Base-by-base conservation (phyloP, 1,284 basidiomycete species). In the Chiua sp. region DNA sequence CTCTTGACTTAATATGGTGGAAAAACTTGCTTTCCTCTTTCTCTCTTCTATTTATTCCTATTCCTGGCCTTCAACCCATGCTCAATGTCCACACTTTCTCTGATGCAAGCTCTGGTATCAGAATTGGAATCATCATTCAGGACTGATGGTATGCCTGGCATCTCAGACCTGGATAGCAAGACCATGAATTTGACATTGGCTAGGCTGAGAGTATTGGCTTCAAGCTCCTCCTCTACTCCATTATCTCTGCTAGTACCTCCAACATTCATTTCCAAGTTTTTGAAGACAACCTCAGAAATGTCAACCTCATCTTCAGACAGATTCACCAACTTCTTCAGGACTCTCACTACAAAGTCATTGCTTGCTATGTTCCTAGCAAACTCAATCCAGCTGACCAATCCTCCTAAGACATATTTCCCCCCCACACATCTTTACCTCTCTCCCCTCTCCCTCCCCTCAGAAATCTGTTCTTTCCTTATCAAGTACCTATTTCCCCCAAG, bases 271-370 rank as follows among this genome's bases (percentile, higher is more conserved):
- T 32, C 32, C 5, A 32, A 7, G 58, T 77, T 37, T 75, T 63
- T 55, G 71, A 79, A 0, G 75, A 80, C 67, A 82, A 80, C 68
- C n/a, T n/a, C n/a, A n/a, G n/a, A n/a, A n/a, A n/a, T n/a, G n/a
- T n/a, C n/a, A n/a, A n/a, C n/a, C n/a, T n/a, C n/a, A n/a, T n/a
- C n/a, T n/a, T n/a, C n/a, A n/a, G n/a, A n/a, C n/a, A n/a, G n/a
- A n/a, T n/a, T n/a, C n/a, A n/a, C n/a, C n/a, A n/a, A n/a, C n/a
- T n/a, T n/a, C n/a, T n/a, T n/a, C n/a, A n/a, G n/a, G n/a, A n/a
- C n/a, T n/a, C n/a, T n/a, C n/a, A n/a, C n/a, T n/a, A n/a, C n/a
- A n/a, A n/a, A n/a, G n/a, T n/a, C n/a, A n/a, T n/a, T n/a, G n/a
- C n/a, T n/a, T n/a, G n/a, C n/a, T n/a, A n/a, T n/a, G n/a, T n/a